These are phyloP conservation scores for Phaeolepiota aurea DNA, from an alignment of 768 basidiomycete genomes.

Conservation along the genomic window DNA sequence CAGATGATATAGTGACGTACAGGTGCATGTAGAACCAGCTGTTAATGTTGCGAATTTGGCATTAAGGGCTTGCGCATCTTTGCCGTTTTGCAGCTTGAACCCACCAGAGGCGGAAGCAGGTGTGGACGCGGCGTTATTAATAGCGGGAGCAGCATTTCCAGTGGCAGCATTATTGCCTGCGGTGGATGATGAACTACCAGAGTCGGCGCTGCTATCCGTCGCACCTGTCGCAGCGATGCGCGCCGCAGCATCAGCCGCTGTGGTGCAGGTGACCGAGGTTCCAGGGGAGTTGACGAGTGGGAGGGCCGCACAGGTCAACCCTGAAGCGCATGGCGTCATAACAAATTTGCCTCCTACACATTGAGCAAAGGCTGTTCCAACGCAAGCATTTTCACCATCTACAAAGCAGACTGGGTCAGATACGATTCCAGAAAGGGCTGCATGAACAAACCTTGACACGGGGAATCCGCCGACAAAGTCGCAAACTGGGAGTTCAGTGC, in stretches of 20 bases:
- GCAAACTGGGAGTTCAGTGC: slow-evolving; percentile 44
- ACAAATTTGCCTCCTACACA: slow-evolving; percentile 41
- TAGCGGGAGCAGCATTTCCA: not conserved
- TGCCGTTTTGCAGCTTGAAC: slow-evolving; percentile 36
- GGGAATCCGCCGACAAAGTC: slow-evolving; percentile 30
- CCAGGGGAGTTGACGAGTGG: slow-evolving; percentile 47
- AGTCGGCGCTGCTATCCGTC: slow-evolving; percentile 31
- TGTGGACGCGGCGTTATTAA: slow-evolving; percentile 3
- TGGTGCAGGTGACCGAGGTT: slow-evolving; percentile 44
- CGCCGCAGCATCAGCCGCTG: slow-evolving; percentile 32
- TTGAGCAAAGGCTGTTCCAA: slow-evolving; percentile 38
- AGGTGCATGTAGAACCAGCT: slow-evolving; percentile 34
- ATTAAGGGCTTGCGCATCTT: slow-evolving; percentile 43
- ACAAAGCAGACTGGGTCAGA: too few species aligned
- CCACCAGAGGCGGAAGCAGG: slow-evolving; percentile 12
- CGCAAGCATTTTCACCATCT: slow-evolving; percentile 37
- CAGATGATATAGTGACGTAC: too few species aligned
- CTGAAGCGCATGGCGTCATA: slow-evolving; percentile 25
- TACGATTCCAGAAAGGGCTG: too few species aligned
- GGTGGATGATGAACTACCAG: too few species aligned
- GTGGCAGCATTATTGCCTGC: not conserved
- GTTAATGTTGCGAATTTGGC: slow-evolving; percentile 41
- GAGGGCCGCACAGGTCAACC: slow-evolving; percentile 36
- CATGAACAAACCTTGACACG: slow-evolving; percentile 28
- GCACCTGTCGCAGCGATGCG: slow-evolving; percentile 34